Evolutionary conservation across 331 rosid genomes (phyloP), one percentile per base, ranked within the genome.

Genomic region (Arachis monticola): DNA sequence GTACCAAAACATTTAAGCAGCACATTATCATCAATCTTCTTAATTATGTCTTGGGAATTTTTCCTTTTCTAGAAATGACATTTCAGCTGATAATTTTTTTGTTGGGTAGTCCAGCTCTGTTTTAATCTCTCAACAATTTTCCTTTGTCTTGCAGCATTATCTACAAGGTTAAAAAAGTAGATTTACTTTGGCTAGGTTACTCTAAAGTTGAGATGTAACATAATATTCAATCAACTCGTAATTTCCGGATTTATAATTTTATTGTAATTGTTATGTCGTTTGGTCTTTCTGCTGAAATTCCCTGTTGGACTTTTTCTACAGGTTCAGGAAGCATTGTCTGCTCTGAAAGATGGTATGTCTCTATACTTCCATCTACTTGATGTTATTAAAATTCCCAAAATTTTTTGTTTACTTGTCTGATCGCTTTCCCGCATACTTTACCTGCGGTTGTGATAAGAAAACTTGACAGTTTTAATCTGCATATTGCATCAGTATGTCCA

Each of bases 341-440:
- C 88, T 65, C 73, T 92, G 32, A 90, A 88, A 78, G 97, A 92
- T 27, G 96, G 97, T 90, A 82, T 60, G 88, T 17, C 76, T 63
- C 74, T 67, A 65, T 48, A 58, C 79, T n/a, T 79, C 52, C 3
- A 22, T 72, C 42, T 76, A 5, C 66, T 45, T 62, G 31, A 17
- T 66, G 46, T 70, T 61, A 53, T 60, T 47, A 47, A 44, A 77
- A 48, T 73, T 60, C 64, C 48, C 50, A 40, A 50, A 74, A 17
- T 58, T 10, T 50, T 60, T 76, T 41, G 65, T 60, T 27, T 42
- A 64, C 40, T 80, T 77, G 3, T 70, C 48, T 55, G 72, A 62
- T 61, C 46, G 10, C 30, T 10, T 27, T 46, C 57, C 48, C 0
- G 9, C 52, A 41, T 46, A 45, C 58, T 31, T 9, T 42, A 31